Percentiles rank a stretch among this genome's conserved stretches.
Evolutionary conservation across 176 grass and related monocot genomes (phyloP).

Genomic region (Oryza rufipogon): DNA sequence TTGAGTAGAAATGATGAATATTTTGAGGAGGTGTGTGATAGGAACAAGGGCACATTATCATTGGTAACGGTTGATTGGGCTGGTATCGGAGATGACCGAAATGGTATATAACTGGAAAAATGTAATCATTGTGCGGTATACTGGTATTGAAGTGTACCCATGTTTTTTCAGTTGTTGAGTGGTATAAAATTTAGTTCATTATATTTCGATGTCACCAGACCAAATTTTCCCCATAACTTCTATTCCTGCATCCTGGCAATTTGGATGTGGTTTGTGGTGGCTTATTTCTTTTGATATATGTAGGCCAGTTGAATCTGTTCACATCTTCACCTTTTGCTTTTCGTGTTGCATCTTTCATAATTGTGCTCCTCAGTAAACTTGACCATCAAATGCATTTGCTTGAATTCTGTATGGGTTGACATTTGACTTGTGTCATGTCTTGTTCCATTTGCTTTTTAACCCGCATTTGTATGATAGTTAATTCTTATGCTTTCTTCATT

Average conservation of each 20-base stretch:
- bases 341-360: not conserved
- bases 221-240: not conserved
- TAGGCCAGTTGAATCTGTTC: not conserved
- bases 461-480: not conserved
- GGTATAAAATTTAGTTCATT: not conserved
- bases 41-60: not conserved
- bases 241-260: not conserved
- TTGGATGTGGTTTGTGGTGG: slow-evolving; percentile 2
- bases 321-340: slow-evolving; percentile 7
- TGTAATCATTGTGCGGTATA: not conserved
- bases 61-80: not conserved
- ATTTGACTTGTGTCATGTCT: not conserved
- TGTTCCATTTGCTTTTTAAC: not conserved
- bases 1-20: not conserved
- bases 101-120: not conserved
- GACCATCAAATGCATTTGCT: not conserved
- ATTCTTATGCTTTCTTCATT: slow-evolving; percentile 40
- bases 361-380: slow-evolving; percentile 9
- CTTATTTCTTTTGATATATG: slow-evolving; percentile 26
- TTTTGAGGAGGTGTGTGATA: not conserved
- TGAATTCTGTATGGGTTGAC: not conserved
- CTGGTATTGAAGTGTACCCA: too few species aligned
- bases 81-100: not conserved
- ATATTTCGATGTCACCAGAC: not conserved
- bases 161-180: too few species aligned